phyloP scores from a whole-genome alignment of 352 stramenopile species.

The Pythium rhizo-oryzae region DNA sequence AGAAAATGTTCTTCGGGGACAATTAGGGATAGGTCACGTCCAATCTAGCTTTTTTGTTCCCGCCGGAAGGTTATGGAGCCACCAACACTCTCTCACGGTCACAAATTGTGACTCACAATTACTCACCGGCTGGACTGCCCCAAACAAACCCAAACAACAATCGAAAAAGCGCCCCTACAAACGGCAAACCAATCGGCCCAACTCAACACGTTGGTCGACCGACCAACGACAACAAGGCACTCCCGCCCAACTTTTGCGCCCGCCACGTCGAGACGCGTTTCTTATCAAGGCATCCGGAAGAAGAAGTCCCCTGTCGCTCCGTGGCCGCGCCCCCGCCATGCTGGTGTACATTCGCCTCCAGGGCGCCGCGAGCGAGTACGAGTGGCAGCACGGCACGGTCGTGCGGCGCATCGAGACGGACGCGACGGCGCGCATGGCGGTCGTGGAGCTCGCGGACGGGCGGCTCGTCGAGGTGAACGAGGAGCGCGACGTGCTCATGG shows the following conservation, averaged over 20 bases:
- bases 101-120: too few species aligned
- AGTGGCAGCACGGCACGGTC: conserved; percentile 50
- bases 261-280: conserved; percentile 11
- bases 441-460: conserved; percentile 51
- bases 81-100: conserved; percentile 25
- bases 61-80: conserved; percentile 5
- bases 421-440: conserved; percentile 27
- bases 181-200: conserved; percentile 2
- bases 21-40: conserved; percentile 12
- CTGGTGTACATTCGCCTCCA: conserved; percentile 64
- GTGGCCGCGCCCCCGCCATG: conserved; percentile 34
- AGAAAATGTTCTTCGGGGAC: conserved; percentile 18
- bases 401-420: conserved; percentile 41
- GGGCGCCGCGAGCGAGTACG: conserved; percentile 35
- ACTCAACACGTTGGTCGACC: neutral
- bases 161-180: neutral
- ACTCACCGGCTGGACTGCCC: conserved; percentile 2
- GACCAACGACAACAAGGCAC: neutral
- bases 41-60: neutral
- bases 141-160: conserved; percentile 8
- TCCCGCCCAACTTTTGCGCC: neutral
- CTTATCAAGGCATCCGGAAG: neutral
- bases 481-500: conserved; percentile 56
- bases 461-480: conserved; percentile 46
- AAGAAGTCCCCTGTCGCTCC: neutral